phyloP scores from a whole-genome alignment of 1,139 yeast genomes.

The Yarrowia galli region DNA sequence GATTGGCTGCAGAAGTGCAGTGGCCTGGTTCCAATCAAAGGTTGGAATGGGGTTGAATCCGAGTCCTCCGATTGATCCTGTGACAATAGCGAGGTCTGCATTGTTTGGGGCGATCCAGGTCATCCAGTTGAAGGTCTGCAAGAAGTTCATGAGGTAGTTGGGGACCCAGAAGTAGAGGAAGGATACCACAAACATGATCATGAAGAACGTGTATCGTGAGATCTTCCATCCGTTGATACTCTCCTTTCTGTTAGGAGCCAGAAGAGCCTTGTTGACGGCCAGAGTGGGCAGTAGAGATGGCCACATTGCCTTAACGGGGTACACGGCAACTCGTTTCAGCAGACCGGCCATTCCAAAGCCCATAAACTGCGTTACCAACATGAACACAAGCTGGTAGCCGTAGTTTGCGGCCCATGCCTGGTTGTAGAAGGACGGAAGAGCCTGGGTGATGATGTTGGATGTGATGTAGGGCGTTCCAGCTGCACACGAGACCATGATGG shows the following conservation, averaged over 20 bases:
- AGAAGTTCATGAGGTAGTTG: too few species aligned
- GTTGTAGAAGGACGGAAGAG: constrained; percentile 47
- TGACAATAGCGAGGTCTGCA: constrained; percentile 60
- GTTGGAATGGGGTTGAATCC: constrained; percentile 48
- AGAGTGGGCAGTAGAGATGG: constrained; percentile 62
- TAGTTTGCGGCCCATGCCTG: constrained; percentile 44
- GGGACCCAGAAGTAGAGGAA: too few species aligned
- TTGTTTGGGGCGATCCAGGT: constrained; percentile 68
- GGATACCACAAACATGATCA: too few species aligned
- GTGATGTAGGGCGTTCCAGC: constrained; percentile 56
- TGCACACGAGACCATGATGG: constrained; percentile 56
- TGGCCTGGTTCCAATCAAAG: constrained; percentile 61
- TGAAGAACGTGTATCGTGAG: too few species aligned
- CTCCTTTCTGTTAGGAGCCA: too few species aligned
- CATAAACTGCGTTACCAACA: constrained; percentile 46
- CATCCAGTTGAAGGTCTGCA: too few species aligned
- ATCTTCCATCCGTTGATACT: too few species aligned
- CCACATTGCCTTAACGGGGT: constrained; percentile 65
- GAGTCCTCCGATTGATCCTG: constrained; percentile 60
- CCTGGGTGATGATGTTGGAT: constrained; percentile 43
- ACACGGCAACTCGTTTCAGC: constrained; percentile 54
- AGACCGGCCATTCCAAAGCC: constrained; percentile 68
- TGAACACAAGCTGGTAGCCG: constrained; percentile 59
- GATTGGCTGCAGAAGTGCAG: constrained; percentile 48
- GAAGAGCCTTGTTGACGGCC: too few species aligned